Evolutionary conservation across 2,329 filamentous ascomycete genomes (phyloP).

Genomic region (Didymella pomorum): DNA sequence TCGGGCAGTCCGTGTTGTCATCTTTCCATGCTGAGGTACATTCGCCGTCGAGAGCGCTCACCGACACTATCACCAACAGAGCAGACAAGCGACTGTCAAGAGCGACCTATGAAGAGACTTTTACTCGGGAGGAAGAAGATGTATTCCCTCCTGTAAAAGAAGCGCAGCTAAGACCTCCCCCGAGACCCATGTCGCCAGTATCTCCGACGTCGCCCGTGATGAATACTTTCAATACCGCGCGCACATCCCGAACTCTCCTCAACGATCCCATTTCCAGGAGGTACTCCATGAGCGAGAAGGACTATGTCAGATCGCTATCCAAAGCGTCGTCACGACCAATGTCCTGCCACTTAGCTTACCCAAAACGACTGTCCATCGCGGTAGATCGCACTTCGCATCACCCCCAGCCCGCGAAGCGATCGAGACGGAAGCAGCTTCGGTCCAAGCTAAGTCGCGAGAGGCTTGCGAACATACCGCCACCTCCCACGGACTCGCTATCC

Average conservation of each 20-base stretch:
- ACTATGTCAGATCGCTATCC: slow-evolving; percentile 17
- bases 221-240: slow-evolving; percentile 13
- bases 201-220: background rate
- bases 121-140: background rate
- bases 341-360: slow-evolving; percentile 10
- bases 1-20: slow-evolving; percentile 30
- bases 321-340: slow-evolving; percentile 13
- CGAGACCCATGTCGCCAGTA: slow-evolving; percentile 4
- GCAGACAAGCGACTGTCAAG: slow-evolving; percentile 3
- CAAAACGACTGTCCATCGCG: slow-evolving; percentile 14
- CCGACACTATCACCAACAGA: background rate
- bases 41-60: background rate
- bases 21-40: slow-evolving; percentile 19
- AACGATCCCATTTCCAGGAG: slow-evolving; percentile 7
- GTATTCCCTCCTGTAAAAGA: background rate
- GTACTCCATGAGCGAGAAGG: slow-evolving; percentile 15
- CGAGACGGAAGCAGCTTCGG: slow-evolving; percentile 6
- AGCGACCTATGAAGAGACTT: slow-evolving; percentile 3
- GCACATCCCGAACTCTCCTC: slow-evolving; percentile 8
- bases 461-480: background rate
- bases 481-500: slow-evolving; percentile 24
- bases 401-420: slow-evolving; percentile 1
- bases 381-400: background rate
- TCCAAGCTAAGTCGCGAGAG: background rate
- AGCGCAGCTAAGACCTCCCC: background rate